Base-by-base conservation (phyloP, 257 asterid species). In the Solanum habrochaites region DNA sequence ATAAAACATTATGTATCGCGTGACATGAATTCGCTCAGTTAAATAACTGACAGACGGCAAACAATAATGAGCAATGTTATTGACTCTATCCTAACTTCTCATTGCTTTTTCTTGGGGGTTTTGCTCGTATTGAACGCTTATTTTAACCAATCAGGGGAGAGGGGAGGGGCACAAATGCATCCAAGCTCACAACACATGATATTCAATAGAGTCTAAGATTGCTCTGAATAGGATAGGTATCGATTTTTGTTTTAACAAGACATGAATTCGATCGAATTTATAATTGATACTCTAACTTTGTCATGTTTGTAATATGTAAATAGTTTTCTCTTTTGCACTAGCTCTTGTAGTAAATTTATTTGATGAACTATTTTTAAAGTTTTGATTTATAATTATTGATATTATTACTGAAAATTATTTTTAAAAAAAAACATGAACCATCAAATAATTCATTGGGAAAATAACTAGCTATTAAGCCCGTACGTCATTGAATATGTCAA, bases 201-300 rank as follows among this genome's bases (percentile, higher is more conserved):
- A 60, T 21, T 9, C 11, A 3, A 11, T 23, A 60, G 27, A 27
- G 67, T 18, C 27, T 12, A 60, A 56, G 0, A 56, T 56, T 56
- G 11, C 11, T 20, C 64, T 1, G 11, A 56, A 56, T 56, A n/a
- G 27, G 4, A 20, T 21, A 60, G 67, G 27, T 2, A 58, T 21
- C 4, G 25, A 21, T 21, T 2, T 58, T 58, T 7, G 27, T 12
- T 58, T 58, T 1, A 8, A 58, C 0, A 8, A 18, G 11, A 56
- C 21, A 52, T 52, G 7, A 62, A 15, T 62, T n/a, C 0, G 8
- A 11, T 0, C 5, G 4, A 11, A 1, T 10, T n/a, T 8, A 0
- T 62, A n/a, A 16, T 2, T 3, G 2, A 60, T 11, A 60, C 3
- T 60, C 69, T 60, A 60, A 23, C 14, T 60, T 0, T 9, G 1